A percentile compares a stretch with the other conserved stretches of the same genome.
Conservation (phyloP, 805 yeast species). For the Yarrowia sp. region DNA sequence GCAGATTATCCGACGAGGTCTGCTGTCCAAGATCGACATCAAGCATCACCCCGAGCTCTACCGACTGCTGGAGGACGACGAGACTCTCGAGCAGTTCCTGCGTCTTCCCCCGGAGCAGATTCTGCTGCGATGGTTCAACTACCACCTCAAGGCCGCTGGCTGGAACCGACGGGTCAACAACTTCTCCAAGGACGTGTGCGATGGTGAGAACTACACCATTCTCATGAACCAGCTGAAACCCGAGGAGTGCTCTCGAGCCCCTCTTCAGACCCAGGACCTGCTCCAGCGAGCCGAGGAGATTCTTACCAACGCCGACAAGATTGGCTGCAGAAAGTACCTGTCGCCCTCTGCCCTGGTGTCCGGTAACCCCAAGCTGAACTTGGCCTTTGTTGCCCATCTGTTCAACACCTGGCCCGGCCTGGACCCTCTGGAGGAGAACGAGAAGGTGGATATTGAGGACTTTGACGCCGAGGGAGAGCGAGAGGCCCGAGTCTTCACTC, state of each 20-base stretch:
- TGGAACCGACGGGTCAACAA: constrained; percentile 86
- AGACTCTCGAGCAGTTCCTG: constrained; percentile 94
- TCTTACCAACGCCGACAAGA: constrained; percentile 83
- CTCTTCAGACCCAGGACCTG: constrained; percentile 78
- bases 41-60: constrained; percentile 95
- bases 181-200: constrained; percentile 85
- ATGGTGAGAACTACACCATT: constrained; percentile 94
- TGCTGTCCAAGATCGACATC: constrained; percentile 92
- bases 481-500: constrained; percentile 97
- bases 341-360: constrained; percentile 92
- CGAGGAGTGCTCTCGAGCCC: constrained; percentile 77
- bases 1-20: constrained; percentile 97
- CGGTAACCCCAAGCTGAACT: constrained; percentile 94
- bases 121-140: constrained; percentile 95
- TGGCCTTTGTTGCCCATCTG: constrained; percentile 96
- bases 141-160: constrained; percentile 90
- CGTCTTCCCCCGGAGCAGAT: constrained; percentile 98
- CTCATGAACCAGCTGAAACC: constrained; percentile 89
- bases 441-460: constrained; percentile 93
- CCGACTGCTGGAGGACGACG: constrained; percentile 93
- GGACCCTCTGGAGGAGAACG: constrained; percentile 90
- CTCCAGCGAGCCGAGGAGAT: constrained; percentile 86
- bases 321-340: constrained; percentile 91
- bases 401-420: constrained; percentile 97
- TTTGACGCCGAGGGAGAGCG: constrained; percentile 99